Conservation (phyloP, 352 stramenopile species). For the Phytopythium oedochilum region DNA sequence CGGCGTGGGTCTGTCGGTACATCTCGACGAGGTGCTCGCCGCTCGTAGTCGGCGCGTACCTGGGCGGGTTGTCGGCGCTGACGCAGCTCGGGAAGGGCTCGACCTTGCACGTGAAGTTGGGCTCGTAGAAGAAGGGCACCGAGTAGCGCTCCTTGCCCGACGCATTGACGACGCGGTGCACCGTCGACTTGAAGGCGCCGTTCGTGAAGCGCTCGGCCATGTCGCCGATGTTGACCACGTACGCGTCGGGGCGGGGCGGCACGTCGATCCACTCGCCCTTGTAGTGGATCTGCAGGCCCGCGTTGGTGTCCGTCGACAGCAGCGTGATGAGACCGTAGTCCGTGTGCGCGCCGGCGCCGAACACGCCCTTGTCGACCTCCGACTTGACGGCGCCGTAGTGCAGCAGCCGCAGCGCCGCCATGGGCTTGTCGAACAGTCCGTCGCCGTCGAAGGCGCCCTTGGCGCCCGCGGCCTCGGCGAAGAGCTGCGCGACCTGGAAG, state of each 20-base stretch:
- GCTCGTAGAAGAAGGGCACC: slow-evolving; percentile 79
- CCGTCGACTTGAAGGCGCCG: slow-evolving; percentile 54
- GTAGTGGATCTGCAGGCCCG: slow-evolving; percentile 57
- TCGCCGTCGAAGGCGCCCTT: slow-evolving; percentile 37
- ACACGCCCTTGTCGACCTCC: slow-evolving; percentile 48
- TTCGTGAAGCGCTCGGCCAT: slow-evolving; percentile 78
- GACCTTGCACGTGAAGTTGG: slow-evolving; percentile 64
- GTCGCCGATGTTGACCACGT: slow-evolving; percentile 73
- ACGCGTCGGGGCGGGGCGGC: slow-evolving; percentile 42
- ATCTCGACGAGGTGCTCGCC: slow-evolving; percentile 71
- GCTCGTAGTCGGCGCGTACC: slow-evolving; percentile 66
- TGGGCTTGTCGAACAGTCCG: slow-evolving; percentile 72
- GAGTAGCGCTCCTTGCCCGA: slow-evolving; percentile 62
- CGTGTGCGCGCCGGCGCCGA: slow-evolving; percentile 72
- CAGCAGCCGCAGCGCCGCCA: slow-evolving; percentile 74
- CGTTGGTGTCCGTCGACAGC: slow-evolving; percentile 52
- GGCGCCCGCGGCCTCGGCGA: slow-evolving; percentile 48
- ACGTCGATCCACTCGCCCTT: slow-evolving; percentile 55
- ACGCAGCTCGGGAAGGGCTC: slow-evolving; percentile 60
- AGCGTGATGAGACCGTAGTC: slow-evolving; percentile 73
- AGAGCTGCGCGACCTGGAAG: slow-evolving; percentile 47
- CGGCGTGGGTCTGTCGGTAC: slow-evolving; percentile 69
- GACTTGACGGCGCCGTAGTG: slow-evolving; percentile 70
- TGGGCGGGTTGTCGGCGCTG: slow-evolving; percentile 31
- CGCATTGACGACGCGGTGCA: slow-evolving; percentile 60